Conservation (phyloP, 306 rosid species). For the Pueraria montana region DNA sequence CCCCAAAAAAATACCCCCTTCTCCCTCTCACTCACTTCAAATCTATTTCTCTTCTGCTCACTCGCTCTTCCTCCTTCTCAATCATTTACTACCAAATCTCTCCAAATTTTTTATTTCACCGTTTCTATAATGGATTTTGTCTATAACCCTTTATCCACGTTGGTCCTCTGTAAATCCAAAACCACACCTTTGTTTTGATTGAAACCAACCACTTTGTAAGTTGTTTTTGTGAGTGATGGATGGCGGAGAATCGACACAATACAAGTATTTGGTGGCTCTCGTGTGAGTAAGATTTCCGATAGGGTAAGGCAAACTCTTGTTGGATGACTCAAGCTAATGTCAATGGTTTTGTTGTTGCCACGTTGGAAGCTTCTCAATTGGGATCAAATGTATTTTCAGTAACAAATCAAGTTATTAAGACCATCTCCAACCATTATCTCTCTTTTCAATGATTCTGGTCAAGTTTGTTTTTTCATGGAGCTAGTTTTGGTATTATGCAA, state of each 20-base stretch:
- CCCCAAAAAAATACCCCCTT: too few relatives aligned
- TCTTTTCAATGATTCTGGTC: too few relatives aligned
- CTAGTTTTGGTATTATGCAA: too few relatives aligned
- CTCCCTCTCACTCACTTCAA: too few relatives aligned
- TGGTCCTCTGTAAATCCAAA: too few relatives aligned
- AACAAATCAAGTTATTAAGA: not conserved
- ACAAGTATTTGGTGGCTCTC: constrained; percentile 60
- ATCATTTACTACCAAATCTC: too few relatives aligned
- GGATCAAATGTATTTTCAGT: constrained; percentile 52
- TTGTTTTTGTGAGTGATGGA: not conserved
- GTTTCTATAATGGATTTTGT: too few relatives aligned
- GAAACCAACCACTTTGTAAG: constrained; percentile 23
- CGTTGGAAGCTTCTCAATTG: constrained; percentile 54
- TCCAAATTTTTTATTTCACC: too few relatives aligned
- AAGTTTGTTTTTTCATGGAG: too few relatives aligned
- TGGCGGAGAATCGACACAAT: not conserved
- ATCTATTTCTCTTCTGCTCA: too few relatives aligned
- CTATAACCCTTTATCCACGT: too few relatives aligned
- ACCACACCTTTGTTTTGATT: not conserved
- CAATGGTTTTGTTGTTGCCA: constrained; percentile 49
- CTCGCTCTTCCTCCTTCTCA: too few relatives aligned
- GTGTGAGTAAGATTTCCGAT: constrained; percentile 68
- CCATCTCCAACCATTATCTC: not conserved
- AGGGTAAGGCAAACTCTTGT: constrained; percentile 81
- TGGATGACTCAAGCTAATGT: constrained; percentile 61